phyloP scores from a whole-genome alignment of 2,329 filamentous ascomycete species.

The Seiridium cupressi region DNA sequence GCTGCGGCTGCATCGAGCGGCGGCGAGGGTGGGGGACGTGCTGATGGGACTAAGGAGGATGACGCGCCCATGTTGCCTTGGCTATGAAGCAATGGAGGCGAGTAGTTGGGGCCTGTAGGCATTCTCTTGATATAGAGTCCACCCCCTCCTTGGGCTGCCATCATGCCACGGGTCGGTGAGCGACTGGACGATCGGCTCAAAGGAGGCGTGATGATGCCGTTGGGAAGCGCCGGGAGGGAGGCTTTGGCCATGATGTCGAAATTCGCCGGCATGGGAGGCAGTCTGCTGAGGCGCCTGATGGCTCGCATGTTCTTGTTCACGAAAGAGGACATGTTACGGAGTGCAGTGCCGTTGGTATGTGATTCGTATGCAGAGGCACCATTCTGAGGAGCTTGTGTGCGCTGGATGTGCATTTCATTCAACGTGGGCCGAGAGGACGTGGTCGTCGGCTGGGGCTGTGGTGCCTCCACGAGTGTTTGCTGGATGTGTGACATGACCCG shows the following conservation, averaged over 20 bases:
- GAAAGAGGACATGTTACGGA: slow-evolving; percentile 43
- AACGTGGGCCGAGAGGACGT: slow-evolving; percentile 26
- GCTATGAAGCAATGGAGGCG: not conserved
- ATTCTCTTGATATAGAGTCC: slow-evolving; percentile 4
- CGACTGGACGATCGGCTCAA: slow-evolving; percentile 30
- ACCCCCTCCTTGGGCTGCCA: not conserved
- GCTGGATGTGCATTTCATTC: slow-evolving; percentile 39
- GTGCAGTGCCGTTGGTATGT: slow-evolving; percentile 38
- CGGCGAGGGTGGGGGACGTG: slow-evolving; percentile 21
- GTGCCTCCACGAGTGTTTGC: slow-evolving; percentile 25
- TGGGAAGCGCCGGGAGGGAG: slow-evolving; percentile 9
- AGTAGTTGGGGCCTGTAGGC: slow-evolving; percentile 8
- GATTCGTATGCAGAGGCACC: slow-evolving; percentile 38
- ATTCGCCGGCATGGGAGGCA: slow-evolving; percentile 30
- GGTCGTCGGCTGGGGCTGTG: slow-evolving; percentile 17
- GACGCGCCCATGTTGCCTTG: not conserved
- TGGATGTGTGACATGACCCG: slow-evolving; percentile 41
- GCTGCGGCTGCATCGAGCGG: slow-evolving; percentile 24
- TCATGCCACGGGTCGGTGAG: slow-evolving; percentile 17
- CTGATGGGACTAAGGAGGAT: not conserved
- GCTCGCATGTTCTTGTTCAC: slow-evolving; percentile 40
- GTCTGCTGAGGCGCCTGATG: slow-evolving; percentile 39
- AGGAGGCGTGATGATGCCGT: slow-evolving; percentile 27
- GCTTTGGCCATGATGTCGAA: slow-evolving; percentile 25
- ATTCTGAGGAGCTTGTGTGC: slow-evolving; percentile 26